Percentiles rank a stretch among this genome's conserved stretches.
These are phyloP conservation scores for Sicyos edulis DNA, from an alignment of 306 rosid species.

Conservation along the genomic window DNA sequence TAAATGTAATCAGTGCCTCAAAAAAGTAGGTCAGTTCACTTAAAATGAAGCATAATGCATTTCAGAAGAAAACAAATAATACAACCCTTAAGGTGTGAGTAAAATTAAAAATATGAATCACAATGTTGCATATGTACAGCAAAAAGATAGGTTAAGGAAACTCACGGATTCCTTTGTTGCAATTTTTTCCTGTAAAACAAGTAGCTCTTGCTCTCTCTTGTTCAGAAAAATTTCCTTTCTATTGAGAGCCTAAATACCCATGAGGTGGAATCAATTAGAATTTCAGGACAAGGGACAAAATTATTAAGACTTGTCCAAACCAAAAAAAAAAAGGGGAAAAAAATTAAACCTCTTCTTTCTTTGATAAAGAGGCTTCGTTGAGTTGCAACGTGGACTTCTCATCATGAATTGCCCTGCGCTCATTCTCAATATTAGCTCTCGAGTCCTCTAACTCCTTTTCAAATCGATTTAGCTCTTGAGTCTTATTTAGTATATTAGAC, in stretches of 20 bases:
- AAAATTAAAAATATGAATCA: constrained; percentile 1
- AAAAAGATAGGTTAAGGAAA: constrained; percentile 18
- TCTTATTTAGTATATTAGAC: constrained; percentile 48
- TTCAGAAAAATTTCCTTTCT: constrained; percentile 50
- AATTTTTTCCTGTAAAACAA: constrained; percentile 55
- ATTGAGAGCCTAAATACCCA: constrained; percentile 44
- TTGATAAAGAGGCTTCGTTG: constrained; percentile 40
- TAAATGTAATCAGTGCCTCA: constrained; percentile 4
- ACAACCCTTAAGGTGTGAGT: background rate
- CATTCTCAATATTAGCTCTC: constrained; percentile 45
- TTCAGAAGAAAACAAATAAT: background rate
- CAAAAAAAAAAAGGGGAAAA: constrained; percentile 22
- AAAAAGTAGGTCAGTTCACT: background rate
- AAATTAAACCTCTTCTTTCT: constrained; percentile 60
- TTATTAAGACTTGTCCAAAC: constrained; percentile 10
- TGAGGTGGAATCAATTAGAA: constrained; percentile 23
- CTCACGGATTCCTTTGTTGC: constrained; percentile 67
- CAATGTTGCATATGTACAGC: background rate
- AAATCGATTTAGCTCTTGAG: constrained; percentile 61
- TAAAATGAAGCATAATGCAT: background rate
- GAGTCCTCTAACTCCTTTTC: constrained; percentile 65
- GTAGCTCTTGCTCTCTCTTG: constrained; percentile 65
- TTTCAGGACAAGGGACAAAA: constrained; percentile 14
- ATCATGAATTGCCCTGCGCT: constrained; percentile 46
- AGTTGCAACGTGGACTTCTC: constrained; percentile 58